Percentiles rank a stretch among this genome's conserved stretches.
Conservation (phyloP, 345 rosid species). For the Eucalyptus sideroxylon region DNA sequence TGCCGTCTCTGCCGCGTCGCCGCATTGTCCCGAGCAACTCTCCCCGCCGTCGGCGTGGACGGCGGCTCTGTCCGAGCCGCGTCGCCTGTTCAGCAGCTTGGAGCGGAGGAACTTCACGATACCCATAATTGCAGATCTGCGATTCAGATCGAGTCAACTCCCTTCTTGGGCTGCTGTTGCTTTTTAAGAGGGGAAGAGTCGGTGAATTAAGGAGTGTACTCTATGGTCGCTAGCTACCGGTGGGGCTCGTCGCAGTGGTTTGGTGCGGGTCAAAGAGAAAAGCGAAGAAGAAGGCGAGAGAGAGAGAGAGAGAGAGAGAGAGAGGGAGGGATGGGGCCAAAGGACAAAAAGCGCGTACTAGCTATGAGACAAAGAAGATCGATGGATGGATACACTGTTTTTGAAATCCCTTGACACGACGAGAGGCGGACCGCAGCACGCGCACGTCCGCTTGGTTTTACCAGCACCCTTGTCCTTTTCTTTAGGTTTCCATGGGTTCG, state of each 20-base stretch:
- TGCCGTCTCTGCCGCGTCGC: neutral
- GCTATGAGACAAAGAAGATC: neutral
- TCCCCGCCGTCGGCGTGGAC: neutral
- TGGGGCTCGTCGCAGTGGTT: neutral
- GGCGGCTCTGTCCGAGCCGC: neutral
- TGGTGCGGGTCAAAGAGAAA: neutral
- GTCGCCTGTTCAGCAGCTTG: neutral
- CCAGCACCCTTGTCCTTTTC: too few relatives aligned
- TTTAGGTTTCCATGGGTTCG: neutral
- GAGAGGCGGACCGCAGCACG: neutral
- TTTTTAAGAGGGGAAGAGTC: neutral
- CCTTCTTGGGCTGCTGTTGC: neutral
- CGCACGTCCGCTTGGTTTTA: neutral
- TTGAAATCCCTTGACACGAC: neutral
- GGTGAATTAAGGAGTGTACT: neutral
- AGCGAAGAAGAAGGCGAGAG: neutral
- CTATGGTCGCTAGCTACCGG: neutral
- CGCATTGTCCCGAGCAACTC: neutral
- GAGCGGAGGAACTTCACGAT: neutral
- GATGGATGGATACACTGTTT: neutral
- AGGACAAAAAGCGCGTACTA: neutral
- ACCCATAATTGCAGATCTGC: neutral
- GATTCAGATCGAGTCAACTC: neutral
- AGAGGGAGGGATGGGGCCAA: neutral
- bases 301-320: neutral